These are phyloP conservation scores for Candida rishiriensis DNA, from an alignment of 805 yeast genomes.

Conservation along the genomic window DNA sequence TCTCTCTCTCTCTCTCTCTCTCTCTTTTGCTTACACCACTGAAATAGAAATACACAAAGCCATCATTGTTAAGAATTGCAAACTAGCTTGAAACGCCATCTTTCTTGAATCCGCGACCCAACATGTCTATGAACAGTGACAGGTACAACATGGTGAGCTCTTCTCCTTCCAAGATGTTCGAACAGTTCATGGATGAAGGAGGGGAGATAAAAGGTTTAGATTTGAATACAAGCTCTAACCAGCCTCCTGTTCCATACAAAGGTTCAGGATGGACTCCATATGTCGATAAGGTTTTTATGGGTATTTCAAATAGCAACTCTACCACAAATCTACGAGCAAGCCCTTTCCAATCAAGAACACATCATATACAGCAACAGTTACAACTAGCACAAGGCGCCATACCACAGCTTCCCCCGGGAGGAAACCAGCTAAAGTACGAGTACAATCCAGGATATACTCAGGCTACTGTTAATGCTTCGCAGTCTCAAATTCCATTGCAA, in stretches of 20 bases:
- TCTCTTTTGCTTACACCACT: no score
- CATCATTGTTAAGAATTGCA: no score
- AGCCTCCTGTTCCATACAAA: background rate
- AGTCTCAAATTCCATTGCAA: background rate
- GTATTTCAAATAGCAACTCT: background rate
- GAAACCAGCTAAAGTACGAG: background rate
- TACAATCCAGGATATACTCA: background rate
- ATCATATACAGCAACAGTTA: conserved; percentile 4
- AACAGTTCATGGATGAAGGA: conserved; percentile 19
- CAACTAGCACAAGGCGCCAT: background rate
- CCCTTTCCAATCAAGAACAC: conserved; percentile 8
- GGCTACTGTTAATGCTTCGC: background rate
- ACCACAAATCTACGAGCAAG: conserved; percentile 5
- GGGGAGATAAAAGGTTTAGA: background rate
- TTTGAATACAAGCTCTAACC: background rate
- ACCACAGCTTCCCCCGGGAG: no score
- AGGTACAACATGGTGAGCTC: conserved; percentile 19
- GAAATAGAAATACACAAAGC: no score
- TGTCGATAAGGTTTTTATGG: conserved; percentile 21
- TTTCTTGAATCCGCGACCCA: background rate
- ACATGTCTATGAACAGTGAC: conserved; percentile 18
- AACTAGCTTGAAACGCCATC: no score
- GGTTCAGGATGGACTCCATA: conserved; percentile 26
- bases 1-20: no score
- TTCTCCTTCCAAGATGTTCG: conserved; percentile 28